Percentiles rank a stretch among this genome's conserved stretches.
Evolutionary conservation across 2,329 filamentous ascomycete species (phyloP).

Genomic region (Curvularia verruculosa): DNA sequence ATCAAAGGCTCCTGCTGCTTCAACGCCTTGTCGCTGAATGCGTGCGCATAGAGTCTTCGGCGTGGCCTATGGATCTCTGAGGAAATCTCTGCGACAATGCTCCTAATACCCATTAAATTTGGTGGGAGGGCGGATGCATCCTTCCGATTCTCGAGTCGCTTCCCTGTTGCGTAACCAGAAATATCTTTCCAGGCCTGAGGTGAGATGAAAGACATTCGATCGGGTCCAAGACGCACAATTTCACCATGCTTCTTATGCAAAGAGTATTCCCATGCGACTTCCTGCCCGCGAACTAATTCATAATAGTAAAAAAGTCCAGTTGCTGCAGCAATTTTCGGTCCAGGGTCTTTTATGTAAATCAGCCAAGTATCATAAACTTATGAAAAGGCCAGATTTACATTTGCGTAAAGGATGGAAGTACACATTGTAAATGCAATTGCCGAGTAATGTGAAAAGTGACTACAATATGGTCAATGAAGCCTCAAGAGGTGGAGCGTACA

Average conservation of each 20-base stretch:
- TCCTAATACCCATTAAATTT: neutral
- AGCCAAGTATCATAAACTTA: neutral
- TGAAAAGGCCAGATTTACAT: neutral
- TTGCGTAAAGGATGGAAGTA: conserved; percentile 9
- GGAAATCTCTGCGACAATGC: neutral
- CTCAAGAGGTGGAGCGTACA: neutral
- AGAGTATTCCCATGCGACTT: neutral
- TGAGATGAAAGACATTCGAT: conserved; percentile 9
- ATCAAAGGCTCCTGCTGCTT: conserved; percentile 45
- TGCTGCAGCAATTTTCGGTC: neutral
- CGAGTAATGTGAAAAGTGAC: neutral
- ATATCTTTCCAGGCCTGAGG: conserved; percentile 20
- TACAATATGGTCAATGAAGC: neutral
- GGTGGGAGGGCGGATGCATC: neutral
- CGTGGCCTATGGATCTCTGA: neutral
- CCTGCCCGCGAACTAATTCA: neutral
- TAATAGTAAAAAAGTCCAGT: neutral
- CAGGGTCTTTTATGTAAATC: neutral
- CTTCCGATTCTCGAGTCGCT: conserved; percentile 2
- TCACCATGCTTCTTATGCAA: conserved; percentile 11
- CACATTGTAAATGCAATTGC: conserved; percentile 2
- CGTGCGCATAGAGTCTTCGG: conserved; percentile 30
- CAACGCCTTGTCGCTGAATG: conserved; percentile 46
- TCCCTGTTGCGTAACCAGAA: neutral
- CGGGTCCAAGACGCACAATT: conserved; percentile 15